Evolutionary conservation across 2,329 filamentous ascomycete genomes (phyloP).

Genomic region (Cryphonectria japonica): DNA sequence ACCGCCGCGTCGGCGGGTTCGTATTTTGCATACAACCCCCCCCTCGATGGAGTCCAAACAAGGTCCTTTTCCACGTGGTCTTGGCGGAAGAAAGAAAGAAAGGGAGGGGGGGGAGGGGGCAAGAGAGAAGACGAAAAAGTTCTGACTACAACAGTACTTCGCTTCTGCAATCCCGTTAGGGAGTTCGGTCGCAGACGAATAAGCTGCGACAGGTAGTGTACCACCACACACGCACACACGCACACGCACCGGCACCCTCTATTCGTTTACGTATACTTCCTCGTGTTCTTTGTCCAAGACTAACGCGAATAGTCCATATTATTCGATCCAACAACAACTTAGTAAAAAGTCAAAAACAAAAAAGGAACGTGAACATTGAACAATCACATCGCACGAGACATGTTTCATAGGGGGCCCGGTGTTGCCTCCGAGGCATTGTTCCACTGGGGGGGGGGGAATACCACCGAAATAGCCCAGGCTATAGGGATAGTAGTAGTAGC

Average conservation of each 20-base stretch:
- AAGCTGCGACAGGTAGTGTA: background rate
- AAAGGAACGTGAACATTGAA: background rate
- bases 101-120: too few species aligned
- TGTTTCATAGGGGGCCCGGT: background rate
- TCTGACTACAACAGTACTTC: too few species aligned
- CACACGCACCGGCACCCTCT: background rate
- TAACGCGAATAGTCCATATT: too few species aligned
- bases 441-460: background rate
- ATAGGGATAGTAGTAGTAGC: background rate
- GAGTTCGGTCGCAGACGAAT: background rate
- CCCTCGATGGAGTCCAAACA: background rate
- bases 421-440: background rate
- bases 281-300: too few species aligned
- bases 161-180: background rate
- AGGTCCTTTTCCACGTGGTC: background rate
- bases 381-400: background rate
- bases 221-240: background rate
- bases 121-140: too few species aligned
- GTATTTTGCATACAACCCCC: background rate
- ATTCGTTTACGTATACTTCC: too few species aligned
- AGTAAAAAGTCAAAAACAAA: too few species aligned
- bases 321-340: too few species aligned
- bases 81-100: too few species aligned
- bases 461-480: background rate
- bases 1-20: background rate